Percentiles rank a stretch among this genome's conserved stretches.
These are phyloP conservation scores for Alliaria petiolata DNA, from an alignment of 345 rosid species.

Conservation along the genomic window DNA sequence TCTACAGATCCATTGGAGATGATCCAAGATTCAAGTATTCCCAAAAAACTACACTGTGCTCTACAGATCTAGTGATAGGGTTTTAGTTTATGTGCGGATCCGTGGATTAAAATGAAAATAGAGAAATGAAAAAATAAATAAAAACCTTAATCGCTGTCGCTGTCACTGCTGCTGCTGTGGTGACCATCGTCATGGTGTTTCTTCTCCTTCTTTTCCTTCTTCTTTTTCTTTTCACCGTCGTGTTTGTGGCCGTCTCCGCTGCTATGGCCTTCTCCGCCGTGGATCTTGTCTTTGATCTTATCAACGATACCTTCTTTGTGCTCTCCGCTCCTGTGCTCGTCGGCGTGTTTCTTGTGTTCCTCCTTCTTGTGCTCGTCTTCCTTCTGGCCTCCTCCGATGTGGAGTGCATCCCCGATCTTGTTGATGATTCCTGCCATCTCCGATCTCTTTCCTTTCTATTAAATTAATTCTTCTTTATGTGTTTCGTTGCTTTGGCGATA, in stretches of 20 bases:
- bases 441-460: background rate
- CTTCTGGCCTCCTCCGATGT: slow-evolving; percentile 51
- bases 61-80: background rate
- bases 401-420: slow-evolving; percentile 65
- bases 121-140: no score
- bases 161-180: slow-evolving; percentile 57
- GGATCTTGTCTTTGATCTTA: slow-evolving; percentile 42
- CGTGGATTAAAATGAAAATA: background rate
- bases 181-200: slow-evolving; percentile 40
- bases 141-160: slow-evolving; percentile 58
- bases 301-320: slow-evolving; percentile 50
- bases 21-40: no score
- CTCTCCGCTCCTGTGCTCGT: slow-evolving; percentile 33
- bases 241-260: slow-evolving; percentile 17
- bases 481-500: slow-evolving; percentile 3
- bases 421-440: slow-evolving; percentile 56
- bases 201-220: slow-evolving; percentile 48
- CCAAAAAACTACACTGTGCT: background rate
- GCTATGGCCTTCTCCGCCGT: slow-evolving; percentile 32
- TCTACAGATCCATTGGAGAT: background rate
- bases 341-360: slow-evolving; percentile 27
- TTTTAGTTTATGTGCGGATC: background rate
- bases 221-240: slow-evolving; percentile 38
- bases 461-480: background rate
- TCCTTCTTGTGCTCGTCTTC: slow-evolving; percentile 42